Percentiles rank a stretch among this genome's conserved stretches.
Evolutionary conservation across 83 land plant genomes (phyloP).

Genomic region (Thuja plicata): DNA sequence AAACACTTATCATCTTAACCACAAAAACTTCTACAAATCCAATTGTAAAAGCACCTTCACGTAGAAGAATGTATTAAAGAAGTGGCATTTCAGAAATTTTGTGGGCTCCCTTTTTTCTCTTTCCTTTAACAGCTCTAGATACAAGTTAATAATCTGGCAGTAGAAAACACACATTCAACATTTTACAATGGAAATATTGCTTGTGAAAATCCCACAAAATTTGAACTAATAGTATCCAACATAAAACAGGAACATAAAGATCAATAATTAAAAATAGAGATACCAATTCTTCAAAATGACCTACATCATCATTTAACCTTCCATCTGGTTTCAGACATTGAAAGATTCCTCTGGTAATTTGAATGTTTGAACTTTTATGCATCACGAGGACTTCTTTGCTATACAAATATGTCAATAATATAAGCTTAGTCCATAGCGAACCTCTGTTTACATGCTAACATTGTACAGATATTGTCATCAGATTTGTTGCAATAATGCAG

Average conservation of each 20-base stretch:
- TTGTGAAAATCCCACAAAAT: not conserved
- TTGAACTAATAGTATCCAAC: not conserved
- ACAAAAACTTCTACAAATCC: constrained; percentile 12
- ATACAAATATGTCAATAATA: not conserved
- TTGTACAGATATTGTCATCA: not conserved
- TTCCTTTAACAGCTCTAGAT: constrained; percentile 38
- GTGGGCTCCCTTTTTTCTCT: constrained; percentile 23
- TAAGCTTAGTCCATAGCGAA: not conserved
- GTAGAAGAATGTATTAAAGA: constrained; percentile 39
- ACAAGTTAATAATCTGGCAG: constrained; percentile 34
- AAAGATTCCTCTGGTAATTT: constrained; percentile 35
- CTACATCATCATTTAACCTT: not conserved
- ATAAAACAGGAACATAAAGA: not conserved
- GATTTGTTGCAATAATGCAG: not conserved
- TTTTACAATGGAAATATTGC: constrained; percentile 9
- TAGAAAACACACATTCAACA: constrained; percentile 17
- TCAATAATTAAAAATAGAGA: not conserved
- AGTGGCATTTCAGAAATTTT: constrained; percentile 33
- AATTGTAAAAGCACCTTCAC: constrained; percentile 22
- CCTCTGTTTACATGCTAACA: not conserved
- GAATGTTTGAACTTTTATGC: constrained; percentile 28
- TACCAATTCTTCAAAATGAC: not conserved
- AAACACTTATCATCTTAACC: not conserved
- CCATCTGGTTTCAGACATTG: constrained; percentile 33
- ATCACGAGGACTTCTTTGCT: constrained; percentile 30